Percentiles rank a stretch among this genome's conserved stretches.
phyloP scores from a whole-genome alignment of 1,284 basidiomycete species.

The Ceratobasidium sp. region DNA sequence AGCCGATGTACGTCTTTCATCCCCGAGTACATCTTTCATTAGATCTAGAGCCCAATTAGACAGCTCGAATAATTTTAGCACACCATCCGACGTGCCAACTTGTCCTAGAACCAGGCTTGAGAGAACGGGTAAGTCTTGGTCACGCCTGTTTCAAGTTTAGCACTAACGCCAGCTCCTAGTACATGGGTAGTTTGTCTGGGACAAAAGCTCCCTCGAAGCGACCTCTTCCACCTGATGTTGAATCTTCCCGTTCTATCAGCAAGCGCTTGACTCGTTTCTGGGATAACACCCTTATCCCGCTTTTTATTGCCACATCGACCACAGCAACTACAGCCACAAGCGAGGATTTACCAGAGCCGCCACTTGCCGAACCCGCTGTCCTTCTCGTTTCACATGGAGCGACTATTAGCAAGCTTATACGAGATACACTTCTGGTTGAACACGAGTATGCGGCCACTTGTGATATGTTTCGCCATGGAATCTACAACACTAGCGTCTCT shows the following conservation, averaged over 20 bases:
- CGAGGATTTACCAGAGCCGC: not conserved
- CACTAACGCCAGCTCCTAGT: not conserved
- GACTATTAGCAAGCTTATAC: conserved; percentile 43
- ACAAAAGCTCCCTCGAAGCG: conserved; percentile 37
- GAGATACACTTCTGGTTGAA: conserved; percentile 15
- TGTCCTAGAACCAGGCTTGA: conserved; percentile 22
- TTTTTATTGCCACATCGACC: conserved; percentile 1
- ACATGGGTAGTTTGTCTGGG: conserved; percentile 44
- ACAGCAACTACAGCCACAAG: not conserved
- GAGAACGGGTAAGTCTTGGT: conserved; percentile 47
- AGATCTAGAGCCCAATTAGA: conserved; percentile 33
- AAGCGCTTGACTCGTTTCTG: conserved; percentile 28
- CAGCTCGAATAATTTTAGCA: conserved; percentile 45
- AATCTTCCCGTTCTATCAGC: conserved; percentile 9
- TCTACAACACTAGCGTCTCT: conserved; percentile 38
- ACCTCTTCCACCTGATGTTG: conserved; percentile 34
- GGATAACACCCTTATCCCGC: conserved; percentile 26
- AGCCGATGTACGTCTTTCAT: conserved; percentile 43
- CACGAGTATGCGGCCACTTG: conserved; percentile 27
- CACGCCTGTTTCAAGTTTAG: not conserved
- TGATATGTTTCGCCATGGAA: conserved; percentile 27
- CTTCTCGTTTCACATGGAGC: conserved; percentile 46
- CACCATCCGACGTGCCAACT: conserved; percentile 40
- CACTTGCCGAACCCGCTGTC: conserved; percentile 19
- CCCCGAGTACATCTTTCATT: not conserved